Conservation (phyloP, 768 basidiomycete genomes). For the Asterophora parasitica region DNA sequence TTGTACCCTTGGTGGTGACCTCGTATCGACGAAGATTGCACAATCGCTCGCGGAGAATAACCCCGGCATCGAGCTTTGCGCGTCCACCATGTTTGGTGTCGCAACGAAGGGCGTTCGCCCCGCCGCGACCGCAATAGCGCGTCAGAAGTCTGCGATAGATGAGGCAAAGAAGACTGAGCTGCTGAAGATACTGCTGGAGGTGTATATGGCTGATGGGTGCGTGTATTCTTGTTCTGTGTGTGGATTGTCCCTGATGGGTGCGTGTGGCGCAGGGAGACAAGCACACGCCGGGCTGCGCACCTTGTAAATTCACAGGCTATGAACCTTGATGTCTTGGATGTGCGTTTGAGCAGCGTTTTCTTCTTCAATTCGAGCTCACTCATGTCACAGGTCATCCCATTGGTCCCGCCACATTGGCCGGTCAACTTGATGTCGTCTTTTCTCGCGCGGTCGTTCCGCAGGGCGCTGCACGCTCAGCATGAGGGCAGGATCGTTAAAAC, state of each 20-base stretch:
- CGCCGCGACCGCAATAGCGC: constrained; percentile 19
- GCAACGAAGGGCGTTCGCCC: constrained; percentile 19
- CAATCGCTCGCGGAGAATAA: constrained; percentile 43
- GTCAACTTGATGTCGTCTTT: constrained; percentile 69
- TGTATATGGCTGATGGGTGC: constrained; percentile 78
- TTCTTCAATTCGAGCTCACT: background rate
- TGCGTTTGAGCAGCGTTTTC: constrained; percentile 30
- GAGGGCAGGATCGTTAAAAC: constrained; percentile 77
- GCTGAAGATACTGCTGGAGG: constrained; percentile 67
- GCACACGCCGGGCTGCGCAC: constrained; percentile 55
- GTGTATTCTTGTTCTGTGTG: constrained; percentile 25
- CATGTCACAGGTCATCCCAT: constrained; percentile 48
- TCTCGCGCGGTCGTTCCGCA: constrained; percentile 71
- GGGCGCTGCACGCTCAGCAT: constrained; percentile 63
- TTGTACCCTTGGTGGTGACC: constrained; percentile 74
- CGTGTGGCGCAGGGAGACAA: constrained; percentile 36
- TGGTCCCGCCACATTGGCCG: constrained; percentile 75
- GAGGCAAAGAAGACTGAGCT: constrained; percentile 51
- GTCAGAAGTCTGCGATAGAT: constrained; percentile 36
- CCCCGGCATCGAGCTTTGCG: constrained; percentile 49
- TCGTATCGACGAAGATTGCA: constrained; percentile 60
- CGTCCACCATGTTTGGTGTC: constrained; percentile 36
- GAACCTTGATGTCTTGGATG: constrained; percentile 74
- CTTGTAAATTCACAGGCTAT: constrained; percentile 78
- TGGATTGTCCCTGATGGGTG: background rate